Evolutionary conservation across 2,329 filamentous ascomycete species (phyloP), one percentile per base, ranked within the genome.

Genomic region (Metarhizium guizhouense): DNA sequence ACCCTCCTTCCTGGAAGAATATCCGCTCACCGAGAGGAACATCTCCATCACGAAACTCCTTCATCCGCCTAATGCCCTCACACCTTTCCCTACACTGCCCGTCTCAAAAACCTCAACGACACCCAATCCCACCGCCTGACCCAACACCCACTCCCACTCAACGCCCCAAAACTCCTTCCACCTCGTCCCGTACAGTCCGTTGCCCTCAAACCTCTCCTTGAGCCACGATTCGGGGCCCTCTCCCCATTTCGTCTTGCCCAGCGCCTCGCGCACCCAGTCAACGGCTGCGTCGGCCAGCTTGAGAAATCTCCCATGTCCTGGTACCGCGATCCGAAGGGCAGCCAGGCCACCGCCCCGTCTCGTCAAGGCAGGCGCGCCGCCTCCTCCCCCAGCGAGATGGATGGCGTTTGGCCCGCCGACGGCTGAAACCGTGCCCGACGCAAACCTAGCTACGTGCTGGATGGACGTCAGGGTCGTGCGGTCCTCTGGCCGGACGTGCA

Each of bases 21-120:
- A 40, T 40, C 10, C 11, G 3, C 13, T 16, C 6, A 2, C 38
- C 38, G 11, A 13, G 14, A 36, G 42, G 30, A 38, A 4, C 30
- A 51, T 20, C 40, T 16, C 8, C 18, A 25, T 3, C 7, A 32
- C 25, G n/a, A 14, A 29, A 47, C 51, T 49, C 45, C 48, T 30
- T 62, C 59, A 61, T n/a, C 51, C 59, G 58, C 67, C 69, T 56
- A 77, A 55, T 52, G 70, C 69, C 60, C 83, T 76, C 56, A 89
- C 78, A 11, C 82, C 87, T 57, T 80, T 76, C 1, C 87, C 87
- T n/a, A 90, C 85, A 62, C 82, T 87, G 14, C 84, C 77, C 13
- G 87, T 91, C 64, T 89, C 82, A 67, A 92, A 92, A 14, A 88
- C 71, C 69, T 92, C 87, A 4, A 90, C 78, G 16, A 86, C 65